Evolutionary conservation across 2,329 filamentous ascomycete species (phyloP).

Genomic region (Cladobotryum mycophilum): DNA sequence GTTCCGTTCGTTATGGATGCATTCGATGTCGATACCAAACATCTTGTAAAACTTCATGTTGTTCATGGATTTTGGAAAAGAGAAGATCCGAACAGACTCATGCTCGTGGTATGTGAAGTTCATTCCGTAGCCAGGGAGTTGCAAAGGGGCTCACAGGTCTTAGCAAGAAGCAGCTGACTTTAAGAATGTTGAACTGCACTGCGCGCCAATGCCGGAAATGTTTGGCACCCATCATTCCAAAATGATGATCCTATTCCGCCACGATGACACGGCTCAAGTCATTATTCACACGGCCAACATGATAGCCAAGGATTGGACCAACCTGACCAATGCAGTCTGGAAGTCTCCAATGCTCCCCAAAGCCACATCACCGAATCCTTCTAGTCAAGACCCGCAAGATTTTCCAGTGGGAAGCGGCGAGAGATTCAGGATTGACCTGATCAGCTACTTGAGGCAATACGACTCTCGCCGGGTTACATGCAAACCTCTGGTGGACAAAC

Average conservation of each 20-base stretch:
- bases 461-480: conserved; percentile 50
- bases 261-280: conserved; percentile 70
- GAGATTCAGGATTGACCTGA: conserved; percentile 69
- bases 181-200: conserved; percentile 62
- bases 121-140: neutral
- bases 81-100: conserved; percentile 54
- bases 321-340: conserved; percentile 84
- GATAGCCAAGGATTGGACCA: conserved; percentile 80
- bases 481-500: conserved; percentile 47
- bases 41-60: conserved; percentile 46
- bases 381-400: conserved; percentile 1
- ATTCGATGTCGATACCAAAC: conserved; percentile 45
- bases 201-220: conserved; percentile 73
- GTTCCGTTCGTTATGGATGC: conserved; percentile 49
- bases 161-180: conserved; percentile 57
- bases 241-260: conserved; percentile 77
- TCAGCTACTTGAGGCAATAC: conserved; percentile 68
- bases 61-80: conserved; percentile 61
- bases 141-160: too few relatives aligned
- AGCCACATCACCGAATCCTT: conserved; percentile 8
- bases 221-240: conserved; percentile 85
- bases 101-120: conserved; percentile 46
- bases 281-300: conserved; percentile 88
- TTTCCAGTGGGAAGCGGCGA: conserved; percentile 49
- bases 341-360: conserved; percentile 63